Evolutionary conservation across 805 yeast species (phyloP).

Genomic region (Candida suzukii): DNA sequence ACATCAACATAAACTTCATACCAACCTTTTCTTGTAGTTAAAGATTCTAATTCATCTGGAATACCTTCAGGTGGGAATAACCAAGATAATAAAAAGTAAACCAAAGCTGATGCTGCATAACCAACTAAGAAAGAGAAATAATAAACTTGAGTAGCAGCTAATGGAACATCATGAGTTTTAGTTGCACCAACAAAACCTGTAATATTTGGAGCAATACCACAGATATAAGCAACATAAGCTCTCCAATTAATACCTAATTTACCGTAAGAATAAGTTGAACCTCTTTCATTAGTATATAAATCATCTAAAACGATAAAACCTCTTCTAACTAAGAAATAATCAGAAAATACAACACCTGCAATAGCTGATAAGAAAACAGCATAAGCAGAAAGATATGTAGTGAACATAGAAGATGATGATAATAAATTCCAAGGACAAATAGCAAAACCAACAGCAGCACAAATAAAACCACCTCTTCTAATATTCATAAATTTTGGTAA

Average conservation of each 20-base stretch:
- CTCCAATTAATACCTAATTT: conserved; percentile 73
- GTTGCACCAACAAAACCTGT: conserved; percentile 85
- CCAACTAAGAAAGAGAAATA: conserved; percentile 74
- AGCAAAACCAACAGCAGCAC: conserved; percentile 63
- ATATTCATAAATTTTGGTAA: conserved; percentile 61
- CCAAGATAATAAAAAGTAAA: conserved; percentile 47
- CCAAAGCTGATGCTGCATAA: conserved; percentile 47
- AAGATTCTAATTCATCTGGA: conserved; percentile 25
- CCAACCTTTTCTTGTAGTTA: conserved; percentile 55
- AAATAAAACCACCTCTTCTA: conserved; percentile 73
- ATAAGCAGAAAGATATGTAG: conserved; percentile 75
- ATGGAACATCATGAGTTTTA: conserved; percentile 61
- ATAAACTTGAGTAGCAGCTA: conserved; percentile 71
- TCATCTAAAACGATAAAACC: conserved; percentile 62
- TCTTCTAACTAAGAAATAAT: conserved; percentile 66
- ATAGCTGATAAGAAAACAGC: conserved; percentile 77
- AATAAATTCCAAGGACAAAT: conserved; percentile 83
- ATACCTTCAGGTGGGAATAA: conserved; percentile 46
- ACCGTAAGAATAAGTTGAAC: conserved; percentile 51
- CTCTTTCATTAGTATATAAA: conserved; percentile 44
- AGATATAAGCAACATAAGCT: conserved; percentile 71
- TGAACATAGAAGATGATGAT: conserved; percentile 62
- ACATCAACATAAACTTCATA: conserved; percentile 56
- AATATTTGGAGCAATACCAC: conserved; percentile 78
- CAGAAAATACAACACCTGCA: conserved; percentile 69